Evolutionary conservation across 495 filamentous ascomycete genomes (phyloP), one percentile per base, ranked within the genome.

Genomic region (Parachaetomium inaequale): DNA sequence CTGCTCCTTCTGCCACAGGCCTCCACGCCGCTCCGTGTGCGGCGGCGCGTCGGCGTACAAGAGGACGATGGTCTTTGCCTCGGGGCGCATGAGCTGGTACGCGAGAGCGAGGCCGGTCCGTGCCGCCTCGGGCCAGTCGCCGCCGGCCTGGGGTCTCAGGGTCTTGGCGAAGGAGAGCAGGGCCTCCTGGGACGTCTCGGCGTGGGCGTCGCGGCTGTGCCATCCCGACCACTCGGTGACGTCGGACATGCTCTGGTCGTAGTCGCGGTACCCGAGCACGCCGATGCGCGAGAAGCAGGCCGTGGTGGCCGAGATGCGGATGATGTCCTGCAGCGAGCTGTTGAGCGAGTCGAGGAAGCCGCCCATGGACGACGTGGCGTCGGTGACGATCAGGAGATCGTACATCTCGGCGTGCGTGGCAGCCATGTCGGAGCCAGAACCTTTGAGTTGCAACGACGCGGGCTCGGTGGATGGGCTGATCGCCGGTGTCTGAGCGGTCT

Each of bases 1-100:
- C 52, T 61, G 61, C 60, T 76, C 74, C n/a, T 50, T 47, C 0
- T 62, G 70, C 72, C 15, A 56, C 36, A 40, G 14, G 53, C 59
- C 23, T 46, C 63, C 23, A 60, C 0, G 21, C 31, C 67, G 23
- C 42, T 57, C 21, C 14, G 69, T 71, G 61, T 81, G 79, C 1
- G 79, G 79, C 5, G 79, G 76, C 1, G 79, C 80, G 61, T 82
- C 80, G 2, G 77, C 76, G 54, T 78, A 82, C 6, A 81, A 59
- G 2, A 82, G 58, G 29, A 81, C 68, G 15, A 82, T 60, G 8
- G 80, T 82, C 26, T 72, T 75, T 1, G 77, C 78, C 14, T 76
- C 73, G 8, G 68, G 38, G 47, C 78, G 69, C 79, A 81, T 81
- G 6, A 77, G 51, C 28, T 72, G 49, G 63, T 79, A 74, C 0